Conservation (phyloP, 495 filamentous ascomycete genomes). For the Letharia columbiana region DNA sequence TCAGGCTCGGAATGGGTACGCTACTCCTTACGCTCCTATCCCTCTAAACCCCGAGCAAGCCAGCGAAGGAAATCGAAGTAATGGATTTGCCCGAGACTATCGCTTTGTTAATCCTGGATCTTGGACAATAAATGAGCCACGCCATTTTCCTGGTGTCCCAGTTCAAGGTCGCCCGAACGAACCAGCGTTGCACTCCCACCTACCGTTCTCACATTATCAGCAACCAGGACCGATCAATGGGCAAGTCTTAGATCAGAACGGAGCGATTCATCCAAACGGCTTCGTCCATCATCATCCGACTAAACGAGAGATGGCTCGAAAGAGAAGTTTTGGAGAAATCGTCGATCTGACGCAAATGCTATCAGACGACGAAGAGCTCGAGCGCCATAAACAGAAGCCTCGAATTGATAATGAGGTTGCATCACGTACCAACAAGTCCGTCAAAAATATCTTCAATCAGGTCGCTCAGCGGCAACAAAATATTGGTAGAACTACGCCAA, state of each 20-base stretch:
- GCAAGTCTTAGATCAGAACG: background rate
- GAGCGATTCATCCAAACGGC: background rate
- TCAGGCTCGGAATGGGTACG: background rate
- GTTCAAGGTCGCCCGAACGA: background rate
- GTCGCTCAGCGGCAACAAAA: conserved; percentile 5
- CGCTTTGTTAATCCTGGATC: background rate
- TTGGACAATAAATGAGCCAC: background rate
- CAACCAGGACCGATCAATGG: background rate
- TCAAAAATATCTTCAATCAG: background rate
- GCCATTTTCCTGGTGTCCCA: background rate
- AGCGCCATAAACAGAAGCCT: conserved; percentile 17
- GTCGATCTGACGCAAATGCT: conserved; percentile 37
- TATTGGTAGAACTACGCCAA: background rate
- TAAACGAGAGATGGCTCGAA: conserved; percentile 33
- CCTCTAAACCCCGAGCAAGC: background rate
- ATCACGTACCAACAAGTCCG: background rate
- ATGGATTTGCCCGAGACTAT: background rate
- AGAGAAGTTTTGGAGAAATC: conserved; percentile 41
- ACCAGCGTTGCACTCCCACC: background rate
- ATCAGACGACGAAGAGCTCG: conserved; percentile 34
- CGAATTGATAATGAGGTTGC: conserved; percentile 4
- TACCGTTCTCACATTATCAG: background rate
- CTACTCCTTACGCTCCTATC: background rate
- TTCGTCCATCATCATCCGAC: conserved; percentile 4
- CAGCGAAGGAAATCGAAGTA: background rate